Base-by-base conservation (phyloP, 805 yeast genomes). In the Saturnispora quitensis region DNA sequence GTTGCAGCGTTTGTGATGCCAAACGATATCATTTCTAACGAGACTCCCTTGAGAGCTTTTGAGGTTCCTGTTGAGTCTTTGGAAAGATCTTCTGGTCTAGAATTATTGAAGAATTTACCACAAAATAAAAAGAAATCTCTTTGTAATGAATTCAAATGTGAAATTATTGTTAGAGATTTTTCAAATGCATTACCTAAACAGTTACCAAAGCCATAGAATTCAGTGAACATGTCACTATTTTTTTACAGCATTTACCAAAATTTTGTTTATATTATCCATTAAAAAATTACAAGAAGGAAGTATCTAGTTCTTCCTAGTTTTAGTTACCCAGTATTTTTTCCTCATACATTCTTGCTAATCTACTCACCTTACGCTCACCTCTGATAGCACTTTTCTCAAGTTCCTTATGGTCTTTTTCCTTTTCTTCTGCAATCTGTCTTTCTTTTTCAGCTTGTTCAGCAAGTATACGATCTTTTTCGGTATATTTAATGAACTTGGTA, bases 1-100 rank as follows among this genome's bases (percentile, higher is more conserved):
- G 88, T 89, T 8, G 98, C 86, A 1, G 97, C 98, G 0, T 93
- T 93, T 71, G 97, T 93, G 13, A 67, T 93, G 58, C 99, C 99
- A 27, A 93, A 93, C 64, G 89, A 77, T n/a, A 72, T 66, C 7
- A 90, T 93, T 49, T 73, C 80, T 47, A 93, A 93, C 64, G 69
- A 70, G 24, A 77, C 79, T 1, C 89, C 90, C 5, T 71, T 93
- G 55, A 79, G 79, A 40, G 72, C 76, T 9, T 93, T 89, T 69
- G 86, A 86, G 63, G 95, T 90, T 9, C 97, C 98, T 2, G 67
- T 90, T 0, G 91, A 90, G 57, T 95, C 96, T 0, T 69, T 93
- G 51, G 98, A 93, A 67, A 77, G 87, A 60, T 77, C 95, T 2
- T 73, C 90, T 1, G 99, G 99, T 1, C 73, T 90, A 52, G 90